These are phyloP conservation scores for Podospora comata DNA, from an alignment of 495 filamentous ascomycete genomes.

Conservation along the genomic window DNA sequence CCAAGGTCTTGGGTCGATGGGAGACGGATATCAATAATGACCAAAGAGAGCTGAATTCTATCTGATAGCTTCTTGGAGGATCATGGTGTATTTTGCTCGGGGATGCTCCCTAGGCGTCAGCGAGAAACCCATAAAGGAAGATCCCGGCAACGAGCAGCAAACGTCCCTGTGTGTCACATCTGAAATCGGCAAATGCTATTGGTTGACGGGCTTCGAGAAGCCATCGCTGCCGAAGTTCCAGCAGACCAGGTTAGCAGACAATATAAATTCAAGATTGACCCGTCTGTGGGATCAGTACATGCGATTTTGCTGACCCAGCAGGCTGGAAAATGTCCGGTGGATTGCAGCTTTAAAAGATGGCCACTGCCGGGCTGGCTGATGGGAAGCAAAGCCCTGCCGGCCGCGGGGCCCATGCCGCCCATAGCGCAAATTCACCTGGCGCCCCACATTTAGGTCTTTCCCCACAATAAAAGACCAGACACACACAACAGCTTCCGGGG, in stretches of 20 bases:
- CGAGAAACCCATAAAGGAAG: neutral
- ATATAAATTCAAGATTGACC: neutral
- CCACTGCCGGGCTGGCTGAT: neutral
- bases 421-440: neutral
- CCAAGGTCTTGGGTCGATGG: neutral
- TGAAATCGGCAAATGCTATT: neutral
- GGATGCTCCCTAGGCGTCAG: too few relatives aligned
- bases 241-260: neutral
- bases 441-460: constrained; percentile 15
- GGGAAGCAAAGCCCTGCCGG: neutral
- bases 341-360: neutral
- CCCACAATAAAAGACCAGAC: constrained; percentile 10
- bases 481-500: constrained; percentile 13
- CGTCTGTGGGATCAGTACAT: too few relatives aligned
- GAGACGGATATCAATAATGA: neutral
- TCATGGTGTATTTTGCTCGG: neutral
- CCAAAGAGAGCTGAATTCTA: neutral
- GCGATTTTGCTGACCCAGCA: neutral
- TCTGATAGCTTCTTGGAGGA: neutral
- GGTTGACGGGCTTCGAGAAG: neutral
- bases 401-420: neutral
- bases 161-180: too few relatives aligned
- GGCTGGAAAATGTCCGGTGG: neutral
- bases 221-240: neutral
- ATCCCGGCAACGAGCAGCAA: neutral